Evolutionary conservation across 2,329 filamentous ascomycete species (phyloP).

Genomic region (Gyromitra esculenta): DNA sequence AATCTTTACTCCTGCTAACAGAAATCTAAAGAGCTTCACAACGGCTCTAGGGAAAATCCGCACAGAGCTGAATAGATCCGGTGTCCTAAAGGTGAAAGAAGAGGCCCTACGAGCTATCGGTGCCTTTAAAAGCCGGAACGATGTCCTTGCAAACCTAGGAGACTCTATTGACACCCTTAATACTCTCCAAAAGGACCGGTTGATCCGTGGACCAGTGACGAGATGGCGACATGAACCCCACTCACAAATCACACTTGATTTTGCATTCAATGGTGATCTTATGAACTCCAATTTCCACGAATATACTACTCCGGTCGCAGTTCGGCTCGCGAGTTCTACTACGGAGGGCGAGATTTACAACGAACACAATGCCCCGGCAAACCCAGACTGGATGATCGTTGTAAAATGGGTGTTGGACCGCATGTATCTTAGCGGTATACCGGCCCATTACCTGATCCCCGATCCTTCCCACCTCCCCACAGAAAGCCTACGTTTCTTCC

Average conservation of each 20-base stretch:
- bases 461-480: conserved; percentile 60
- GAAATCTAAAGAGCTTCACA: neutral
- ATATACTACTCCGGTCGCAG: conserved; percentile 48
- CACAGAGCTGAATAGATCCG: neutral
- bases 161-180: neutral
- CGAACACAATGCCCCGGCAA: conserved; percentile 59
- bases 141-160: neutral
- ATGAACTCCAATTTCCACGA: neutral
- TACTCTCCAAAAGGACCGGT: neutral
- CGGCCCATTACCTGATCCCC: conserved; percentile 62
- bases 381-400: conserved; percentile 61
- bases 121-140: neutral
- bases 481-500: conserved; percentile 64
- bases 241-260: neutral
- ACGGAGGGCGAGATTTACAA: conserved; percentile 56
- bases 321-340: neutral
- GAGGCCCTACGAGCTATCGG: neutral
- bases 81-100: neutral
- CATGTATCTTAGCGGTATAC: conserved; percentile 61
- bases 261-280: neutral
- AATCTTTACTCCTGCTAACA: neutral
- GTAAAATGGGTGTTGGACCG: conserved; percentile 61
- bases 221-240: neutral
- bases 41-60: neutral
- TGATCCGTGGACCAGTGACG: neutral